Evolutionary conservation across 805 yeast species (phyloP).

Genomic region (Danielia oregonensis): DNA sequence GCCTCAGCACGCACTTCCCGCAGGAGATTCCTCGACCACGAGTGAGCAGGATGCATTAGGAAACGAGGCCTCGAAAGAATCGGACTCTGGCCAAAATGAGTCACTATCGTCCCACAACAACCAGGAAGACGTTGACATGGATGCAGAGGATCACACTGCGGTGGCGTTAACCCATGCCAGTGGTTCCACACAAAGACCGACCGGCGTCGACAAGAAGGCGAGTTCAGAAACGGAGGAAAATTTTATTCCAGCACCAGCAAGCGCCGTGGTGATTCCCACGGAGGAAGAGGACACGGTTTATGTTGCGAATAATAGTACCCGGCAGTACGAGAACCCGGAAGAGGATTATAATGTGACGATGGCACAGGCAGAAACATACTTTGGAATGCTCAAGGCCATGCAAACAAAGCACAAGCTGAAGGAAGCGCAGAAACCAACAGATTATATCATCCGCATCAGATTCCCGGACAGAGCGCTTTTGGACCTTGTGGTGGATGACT

Average conservation of each 20-base stretch:
- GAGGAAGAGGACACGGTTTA: slow-evolving; percentile 12
- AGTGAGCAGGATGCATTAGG: background rate
- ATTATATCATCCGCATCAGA: slow-evolving; percentile 30
- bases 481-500: slow-evolving; percentile 30
- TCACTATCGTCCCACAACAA: too few relatives aligned
- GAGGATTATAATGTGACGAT: slow-evolving; percentile 39
- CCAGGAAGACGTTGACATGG: background rate
- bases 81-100: background rate
- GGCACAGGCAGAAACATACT: slow-evolving; percentile 36
- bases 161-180: background rate
- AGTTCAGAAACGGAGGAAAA: too few relatives aligned
- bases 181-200: background rate
- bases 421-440: slow-evolving; percentile 16
- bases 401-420: slow-evolving; percentile 15
- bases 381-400: slow-evolving; percentile 29
- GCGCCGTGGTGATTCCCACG: slow-evolving; percentile 5
- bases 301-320: slow-evolving; percentile 6
- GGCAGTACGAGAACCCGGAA: slow-evolving; percentile 37
- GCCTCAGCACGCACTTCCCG: too few relatives aligned
- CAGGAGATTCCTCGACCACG: too few relatives aligned
- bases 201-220: too few relatives aligned
- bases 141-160: background rate
- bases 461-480: slow-evolving; percentile 38
- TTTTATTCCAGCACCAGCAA: too few relatives aligned
- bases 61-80: background rate